Evolutionary conservation across 2,329 filamentous ascomycete genomes (phyloP).

Genomic region (Nannizzia gypsea): DNA sequence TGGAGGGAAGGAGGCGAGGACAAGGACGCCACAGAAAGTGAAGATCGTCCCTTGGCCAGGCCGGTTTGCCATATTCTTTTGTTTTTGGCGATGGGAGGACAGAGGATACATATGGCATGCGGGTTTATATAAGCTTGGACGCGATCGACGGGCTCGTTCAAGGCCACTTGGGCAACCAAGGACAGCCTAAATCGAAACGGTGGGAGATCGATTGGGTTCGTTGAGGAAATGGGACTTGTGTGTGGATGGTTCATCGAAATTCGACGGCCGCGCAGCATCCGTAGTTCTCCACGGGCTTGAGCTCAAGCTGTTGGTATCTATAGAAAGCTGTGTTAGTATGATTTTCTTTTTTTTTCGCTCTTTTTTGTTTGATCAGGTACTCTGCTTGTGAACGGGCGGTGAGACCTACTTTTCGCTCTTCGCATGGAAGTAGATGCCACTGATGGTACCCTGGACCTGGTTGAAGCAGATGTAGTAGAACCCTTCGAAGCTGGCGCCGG

Average conservation of each 20-base stretch:
- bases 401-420: slow-evolving; percentile 85
- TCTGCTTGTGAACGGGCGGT: not conserved
- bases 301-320: slow-evolving; percentile 83
- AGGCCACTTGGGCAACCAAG: not conserved
- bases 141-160: not conserved
- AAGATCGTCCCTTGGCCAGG: not conserved
- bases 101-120: not conserved
- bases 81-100: not conserved
- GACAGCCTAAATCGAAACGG: not conserved
- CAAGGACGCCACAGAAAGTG: not conserved
- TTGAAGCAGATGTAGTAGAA: slow-evolving; percentile 99
- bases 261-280: slow-evolving; percentile 80
- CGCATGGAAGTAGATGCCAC: slow-evolving; percentile 93
- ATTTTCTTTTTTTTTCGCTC: too few species aligned
- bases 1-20: not conserved
- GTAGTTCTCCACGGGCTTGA: slow-evolving; percentile 74
- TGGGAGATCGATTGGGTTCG: not conserved
- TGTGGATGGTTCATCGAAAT: slow-evolving; percentile 54
- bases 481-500: slow-evolving; percentile 90
- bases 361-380: not conserved
- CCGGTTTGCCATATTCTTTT: not conserved
- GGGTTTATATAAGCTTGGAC: not conserved
- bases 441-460: slow-evolving; percentile 72
- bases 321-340: not conserved
- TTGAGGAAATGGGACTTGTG: not conserved